Conservation (phyloP, 768 basidiomycete species). For the Cystobasidium ongulense region DNA sequence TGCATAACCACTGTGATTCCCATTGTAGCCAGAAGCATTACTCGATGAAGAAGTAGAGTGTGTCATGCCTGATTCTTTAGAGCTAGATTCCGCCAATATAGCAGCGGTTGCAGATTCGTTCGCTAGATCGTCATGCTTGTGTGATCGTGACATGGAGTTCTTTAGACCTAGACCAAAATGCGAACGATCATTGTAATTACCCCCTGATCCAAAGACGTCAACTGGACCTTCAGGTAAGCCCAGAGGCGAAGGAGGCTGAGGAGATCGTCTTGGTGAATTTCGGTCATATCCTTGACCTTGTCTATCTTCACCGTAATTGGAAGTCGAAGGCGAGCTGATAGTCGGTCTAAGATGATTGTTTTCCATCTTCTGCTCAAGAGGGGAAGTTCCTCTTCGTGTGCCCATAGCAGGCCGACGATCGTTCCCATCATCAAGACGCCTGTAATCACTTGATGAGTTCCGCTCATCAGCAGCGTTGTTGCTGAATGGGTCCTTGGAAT, state of each 20-base stretch:
- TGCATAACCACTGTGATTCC: neutral
- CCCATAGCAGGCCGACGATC: neutral
- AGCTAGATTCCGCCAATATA: conserved; percentile 6
- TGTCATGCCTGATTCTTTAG: conserved; percentile 17
- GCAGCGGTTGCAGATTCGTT: conserved; percentile 22
- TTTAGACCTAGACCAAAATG: neutral
- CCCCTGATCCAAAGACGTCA: neutral
- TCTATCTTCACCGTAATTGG: neutral
- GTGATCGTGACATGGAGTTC: neutral
- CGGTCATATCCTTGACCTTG: neutral
- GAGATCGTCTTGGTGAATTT: neutral
- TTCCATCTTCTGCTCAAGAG: neutral
- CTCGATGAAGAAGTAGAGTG: neutral
- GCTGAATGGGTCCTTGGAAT: neutral
- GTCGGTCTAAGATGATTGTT: neutral
- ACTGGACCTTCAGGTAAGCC: neutral
- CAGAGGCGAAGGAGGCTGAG: neutral
- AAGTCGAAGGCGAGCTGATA: neutral
- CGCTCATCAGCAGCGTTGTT: neutral
- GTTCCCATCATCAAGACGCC: neutral
- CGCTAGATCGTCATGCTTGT: conserved; percentile 5
- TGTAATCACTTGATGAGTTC: neutral
- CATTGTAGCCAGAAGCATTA: neutral
- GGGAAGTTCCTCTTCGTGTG: neutral
- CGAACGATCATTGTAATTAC: neutral